Conservation (phyloP, 345 rosid genomes). For the Erodium maritimum region DNA sequence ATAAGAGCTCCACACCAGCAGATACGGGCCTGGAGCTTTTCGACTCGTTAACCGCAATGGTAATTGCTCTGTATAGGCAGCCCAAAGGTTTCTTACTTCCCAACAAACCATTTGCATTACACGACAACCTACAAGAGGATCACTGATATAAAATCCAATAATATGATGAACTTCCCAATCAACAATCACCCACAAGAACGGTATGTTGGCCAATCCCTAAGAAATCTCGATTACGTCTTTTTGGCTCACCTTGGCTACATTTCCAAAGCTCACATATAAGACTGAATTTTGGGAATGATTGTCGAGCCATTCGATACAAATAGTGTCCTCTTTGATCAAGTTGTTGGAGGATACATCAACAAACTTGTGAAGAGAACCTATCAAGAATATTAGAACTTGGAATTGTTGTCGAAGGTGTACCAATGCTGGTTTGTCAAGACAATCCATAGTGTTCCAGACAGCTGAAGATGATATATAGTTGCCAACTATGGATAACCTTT, state of each 20-base stretch:
- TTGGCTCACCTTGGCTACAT: constrained; percentile 15
- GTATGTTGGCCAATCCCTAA: constrained; percentile 18
- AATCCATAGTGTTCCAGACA: constrained; percentile 13
- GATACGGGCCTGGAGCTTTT: no score
- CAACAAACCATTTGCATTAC: no score
- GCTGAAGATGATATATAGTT: constrained; percentile 10
- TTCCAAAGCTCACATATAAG: constrained; percentile 21
- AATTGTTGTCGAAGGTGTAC: constrained; percentile 2
- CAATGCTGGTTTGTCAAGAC: constrained; percentile 12
- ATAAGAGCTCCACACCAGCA: no score
- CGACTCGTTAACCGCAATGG: no score
- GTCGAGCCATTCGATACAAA: constrained; percentile 21
- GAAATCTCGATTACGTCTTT: constrained; percentile 15
- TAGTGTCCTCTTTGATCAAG: constrained; percentile 10
- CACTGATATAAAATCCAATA: no score
- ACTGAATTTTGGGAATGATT: constrained; percentile 13
- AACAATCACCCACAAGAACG: constrained; percentile 26
- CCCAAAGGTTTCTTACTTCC: no score
- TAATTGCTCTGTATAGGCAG: no score
- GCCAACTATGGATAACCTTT: neutral
- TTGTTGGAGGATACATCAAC: constrained; percentile 4
- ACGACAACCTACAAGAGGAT: no score
- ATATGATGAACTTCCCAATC: no score
- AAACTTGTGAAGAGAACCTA: constrained; percentile 18
- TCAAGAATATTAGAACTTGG: constrained; percentile 5